Conservation (phyloP, 345 rosid genomes). For the Heritiera fomes region DNA sequence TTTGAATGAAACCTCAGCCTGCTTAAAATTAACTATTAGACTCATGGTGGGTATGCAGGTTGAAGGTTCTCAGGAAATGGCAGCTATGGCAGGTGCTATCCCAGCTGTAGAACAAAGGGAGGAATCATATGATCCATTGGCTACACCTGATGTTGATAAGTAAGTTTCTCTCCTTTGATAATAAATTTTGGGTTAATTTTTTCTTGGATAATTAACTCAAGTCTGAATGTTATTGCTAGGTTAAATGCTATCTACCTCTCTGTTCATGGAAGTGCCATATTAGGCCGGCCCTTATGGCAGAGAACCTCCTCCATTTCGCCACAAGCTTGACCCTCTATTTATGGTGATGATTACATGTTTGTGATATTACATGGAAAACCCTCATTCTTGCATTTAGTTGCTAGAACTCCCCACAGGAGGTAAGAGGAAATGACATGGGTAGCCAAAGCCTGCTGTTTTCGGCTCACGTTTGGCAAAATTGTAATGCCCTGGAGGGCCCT, state of each 20-base stretch:
- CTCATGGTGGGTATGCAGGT: conserved; percentile 41
- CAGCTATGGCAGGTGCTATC: conserved; percentile 47
- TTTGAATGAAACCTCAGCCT: not conserved
- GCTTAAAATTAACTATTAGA: not conserved
- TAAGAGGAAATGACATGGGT: not conserved
- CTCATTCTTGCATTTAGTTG: not conserved
- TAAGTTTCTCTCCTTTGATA: conserved; percentile 24
- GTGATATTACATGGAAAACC: too few species aligned
- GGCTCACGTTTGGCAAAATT: not conserved
- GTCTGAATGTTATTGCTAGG: conserved; percentile 31
- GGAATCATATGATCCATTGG: conserved; percentile 76
- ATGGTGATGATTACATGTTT: not conserved
- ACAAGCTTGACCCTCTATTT: not conserved
- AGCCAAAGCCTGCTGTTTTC: not conserved
- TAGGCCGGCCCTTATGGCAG: conserved; percentile 74
- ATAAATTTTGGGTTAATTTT: not conserved
- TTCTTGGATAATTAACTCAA: conserved; percentile 15
- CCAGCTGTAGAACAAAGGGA: conserved; percentile 63
- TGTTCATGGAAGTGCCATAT: conserved; percentile 68
- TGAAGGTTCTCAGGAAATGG: conserved; percentile 68
- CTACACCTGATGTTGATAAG: conserved; percentile 89
- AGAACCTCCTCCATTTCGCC: conserved; percentile 56
- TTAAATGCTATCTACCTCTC: conserved; percentile 69
- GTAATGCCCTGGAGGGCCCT: not conserved
- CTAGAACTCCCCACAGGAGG: not conserved